phyloP scores from a whole-genome alignment of 1,284 basidiomycete genomes.

The Boletus subluridellus region DNA sequence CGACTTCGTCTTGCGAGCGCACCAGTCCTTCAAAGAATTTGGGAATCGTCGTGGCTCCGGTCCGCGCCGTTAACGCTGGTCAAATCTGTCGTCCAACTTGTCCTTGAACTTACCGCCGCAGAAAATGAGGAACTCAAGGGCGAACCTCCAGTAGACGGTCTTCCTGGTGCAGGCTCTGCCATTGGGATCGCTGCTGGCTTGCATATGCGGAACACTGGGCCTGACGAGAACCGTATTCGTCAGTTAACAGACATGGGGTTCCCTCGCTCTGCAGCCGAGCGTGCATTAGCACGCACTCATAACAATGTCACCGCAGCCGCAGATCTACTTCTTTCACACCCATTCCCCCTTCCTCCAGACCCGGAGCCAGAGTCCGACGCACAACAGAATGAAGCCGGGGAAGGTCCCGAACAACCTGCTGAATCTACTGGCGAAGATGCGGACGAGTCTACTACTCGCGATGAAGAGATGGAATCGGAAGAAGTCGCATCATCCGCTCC shows the following conservation, averaged over 20 bases:
- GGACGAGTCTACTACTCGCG: slow-evolving; percentile 25
- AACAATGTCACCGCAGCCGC: slow-evolving; percentile 92
- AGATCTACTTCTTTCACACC: slow-evolving; percentile 82
- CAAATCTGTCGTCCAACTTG: slow-evolving; percentile 71
- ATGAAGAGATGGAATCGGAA: slow-evolving; percentile 32
- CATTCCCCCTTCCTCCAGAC: slow-evolving; percentile 72
- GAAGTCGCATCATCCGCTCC: slow-evolving; percentile 20
- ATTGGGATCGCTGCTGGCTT: slow-evolving; percentile 39
- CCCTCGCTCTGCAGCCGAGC: slow-evolving; percentile 77
- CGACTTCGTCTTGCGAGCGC: slow-evolving; percentile 71
- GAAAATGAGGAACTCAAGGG: slow-evolving; percentile 73
- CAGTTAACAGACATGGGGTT: slow-evolving; percentile 98
- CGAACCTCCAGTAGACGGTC: slow-evolving; percentile 28
- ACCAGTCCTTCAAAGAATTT: slow-evolving; percentile 68
- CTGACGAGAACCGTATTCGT: slow-evolving; percentile 74
- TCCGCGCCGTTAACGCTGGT: slow-evolving; percentile 70
- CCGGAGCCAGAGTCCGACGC: slow-evolving; percentile 39
- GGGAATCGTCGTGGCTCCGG: slow-evolving; percentile 83
- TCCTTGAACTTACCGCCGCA: slow-evolving; percentile 79
- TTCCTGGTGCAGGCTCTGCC: slow-evolving; percentile 28
- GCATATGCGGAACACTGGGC: slow-evolving; percentile 44
- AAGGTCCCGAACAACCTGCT: slow-evolving; percentile 26
- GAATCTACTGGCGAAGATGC: slow-evolving; percentile 29
- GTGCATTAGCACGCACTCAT: slow-evolving; percentile 77
- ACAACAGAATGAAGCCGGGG: slow-evolving; percentile 37